These are phyloP conservation scores for Nothophoma quercina DNA, from an alignment of 2,329 filamentous ascomycete species.

Conservation along the genomic window DNA sequence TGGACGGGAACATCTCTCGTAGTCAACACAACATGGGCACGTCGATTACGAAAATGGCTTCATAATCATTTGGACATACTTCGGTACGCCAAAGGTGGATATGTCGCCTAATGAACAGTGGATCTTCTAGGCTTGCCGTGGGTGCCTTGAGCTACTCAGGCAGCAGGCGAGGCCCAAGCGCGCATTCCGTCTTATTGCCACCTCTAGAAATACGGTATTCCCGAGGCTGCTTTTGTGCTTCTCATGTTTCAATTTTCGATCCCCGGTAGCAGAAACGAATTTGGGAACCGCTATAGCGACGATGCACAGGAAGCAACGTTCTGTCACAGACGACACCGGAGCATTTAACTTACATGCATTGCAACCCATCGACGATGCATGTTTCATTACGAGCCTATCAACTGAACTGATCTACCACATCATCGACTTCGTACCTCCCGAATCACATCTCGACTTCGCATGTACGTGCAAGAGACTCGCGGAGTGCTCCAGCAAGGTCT, in stretches of 20 bases:
- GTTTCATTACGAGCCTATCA: conserved; percentile 5
- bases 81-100: too few species aligned
- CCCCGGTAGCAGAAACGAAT: too few species aligned
- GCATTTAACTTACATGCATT: not conserved
- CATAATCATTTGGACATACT: too few species aligned
- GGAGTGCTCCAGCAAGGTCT: conserved; percentile 5
- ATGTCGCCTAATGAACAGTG: not conserved
- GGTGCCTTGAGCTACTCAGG: conserved; percentile 12
- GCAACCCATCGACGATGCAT: not conserved
- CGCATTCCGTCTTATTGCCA: not conserved
- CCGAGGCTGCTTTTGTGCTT: too few species aligned
- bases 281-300: too few species aligned
- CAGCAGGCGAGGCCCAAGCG: conserved; percentile 6
- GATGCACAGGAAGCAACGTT: not conserved
- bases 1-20: not conserved
- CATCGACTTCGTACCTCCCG: conserved; percentile 14
- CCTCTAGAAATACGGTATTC: too few species aligned
- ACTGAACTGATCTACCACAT: conserved; percentile 17
- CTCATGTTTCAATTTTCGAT: too few species aligned
- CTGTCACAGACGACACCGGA: not conserved
- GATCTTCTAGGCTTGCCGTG: not conserved
- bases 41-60: too few species aligned
- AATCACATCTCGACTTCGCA: conserved; percentile 20
- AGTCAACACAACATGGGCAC: too few species aligned
- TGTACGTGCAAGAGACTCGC: conserved; percentile 17